Conservation (phyloP, 176 grass and related monocot genomes). For the Miscanthus lutarioriparius region DNA sequence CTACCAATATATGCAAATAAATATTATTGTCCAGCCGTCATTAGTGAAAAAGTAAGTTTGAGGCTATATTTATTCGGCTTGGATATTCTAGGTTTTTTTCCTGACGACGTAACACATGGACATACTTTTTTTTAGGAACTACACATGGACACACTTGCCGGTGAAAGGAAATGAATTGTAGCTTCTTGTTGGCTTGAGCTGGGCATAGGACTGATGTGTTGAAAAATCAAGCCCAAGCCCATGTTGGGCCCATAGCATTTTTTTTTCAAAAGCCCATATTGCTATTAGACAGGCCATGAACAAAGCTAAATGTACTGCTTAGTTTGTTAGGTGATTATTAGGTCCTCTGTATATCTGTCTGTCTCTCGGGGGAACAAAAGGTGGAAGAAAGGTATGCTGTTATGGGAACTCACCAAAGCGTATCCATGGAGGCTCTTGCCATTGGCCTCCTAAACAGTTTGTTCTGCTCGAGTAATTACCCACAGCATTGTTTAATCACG, state of each 20-base stretch:
- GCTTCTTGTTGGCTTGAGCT: neutral
- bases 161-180: neutral
- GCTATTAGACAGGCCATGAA: neutral
- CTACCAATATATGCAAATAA: too few species aligned
- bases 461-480: conserved; percentile 50
- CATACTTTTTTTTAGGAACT: neutral
- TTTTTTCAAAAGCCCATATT: neutral
- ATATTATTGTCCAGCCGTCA: too few species aligned
- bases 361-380: neutral
- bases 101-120: too few species aligned
- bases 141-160: neutral
- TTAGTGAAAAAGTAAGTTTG: too few species aligned
- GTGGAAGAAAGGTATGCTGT: neutral
- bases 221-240: neutral
- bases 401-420: conserved; percentile 49
- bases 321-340: neutral
- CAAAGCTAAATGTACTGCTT: neutral
- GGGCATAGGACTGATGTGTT: neutral
- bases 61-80: too few species aligned
- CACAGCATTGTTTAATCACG: conserved; percentile 30
- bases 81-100: too few species aligned
- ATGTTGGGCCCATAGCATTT: neutral
- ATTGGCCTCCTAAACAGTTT: conserved; percentile 52
- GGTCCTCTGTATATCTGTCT: neutral
- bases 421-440: conserved; percentile 35